A percentile compares a stretch with the other conserved stretches of the same genome.
Conservation (phyloP, 306 rosid species). For the Carpinus fangiana region DNA sequence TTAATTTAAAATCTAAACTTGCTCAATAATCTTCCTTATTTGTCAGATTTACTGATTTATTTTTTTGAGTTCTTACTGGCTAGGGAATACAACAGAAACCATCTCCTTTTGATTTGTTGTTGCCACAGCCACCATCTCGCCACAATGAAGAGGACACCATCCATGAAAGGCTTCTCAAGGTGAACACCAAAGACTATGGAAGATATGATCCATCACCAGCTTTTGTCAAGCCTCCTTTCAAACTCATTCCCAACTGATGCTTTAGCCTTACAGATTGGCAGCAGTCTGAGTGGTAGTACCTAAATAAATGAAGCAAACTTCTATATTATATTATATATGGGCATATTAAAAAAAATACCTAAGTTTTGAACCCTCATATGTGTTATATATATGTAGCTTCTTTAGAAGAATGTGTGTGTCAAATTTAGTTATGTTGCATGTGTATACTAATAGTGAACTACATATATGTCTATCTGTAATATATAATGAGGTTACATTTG, state of each 20-base stretch:
- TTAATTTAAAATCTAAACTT: too few species aligned
- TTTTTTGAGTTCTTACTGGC: background rate
- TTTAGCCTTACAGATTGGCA: background rate
- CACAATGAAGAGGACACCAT: slow-evolving; percentile 44
- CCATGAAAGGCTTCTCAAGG: slow-evolving; percentile 81
- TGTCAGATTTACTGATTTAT: background rate
- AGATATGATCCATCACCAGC: slow-evolving; percentile 86
- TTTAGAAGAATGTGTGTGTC: background rate
- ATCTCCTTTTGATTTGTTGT: background rate
- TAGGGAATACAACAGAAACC: slow-evolving; percentile 22
- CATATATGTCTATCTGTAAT: background rate
- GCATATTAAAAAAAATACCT: background rate
- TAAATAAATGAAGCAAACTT: background rate
- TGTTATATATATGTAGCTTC: background rate
- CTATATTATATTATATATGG: background rate
- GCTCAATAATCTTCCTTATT: background rate
- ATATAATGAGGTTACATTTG: too few species aligned
- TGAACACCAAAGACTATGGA: slow-evolving; percentile 80
- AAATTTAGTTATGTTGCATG: background rate
- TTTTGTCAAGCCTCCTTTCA: slow-evolving; percentile 90
- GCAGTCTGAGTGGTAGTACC: background rate
- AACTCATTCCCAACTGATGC: slow-evolving; percentile 79
- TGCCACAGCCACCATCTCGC: slow-evolving; percentile 20
- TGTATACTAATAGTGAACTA: background rate
- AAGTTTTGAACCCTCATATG: background rate